Evolutionary conservation across 2,329 filamentous ascomycete genomes (phyloP).

Genomic region (Fusarium dlaminii): DNA sequence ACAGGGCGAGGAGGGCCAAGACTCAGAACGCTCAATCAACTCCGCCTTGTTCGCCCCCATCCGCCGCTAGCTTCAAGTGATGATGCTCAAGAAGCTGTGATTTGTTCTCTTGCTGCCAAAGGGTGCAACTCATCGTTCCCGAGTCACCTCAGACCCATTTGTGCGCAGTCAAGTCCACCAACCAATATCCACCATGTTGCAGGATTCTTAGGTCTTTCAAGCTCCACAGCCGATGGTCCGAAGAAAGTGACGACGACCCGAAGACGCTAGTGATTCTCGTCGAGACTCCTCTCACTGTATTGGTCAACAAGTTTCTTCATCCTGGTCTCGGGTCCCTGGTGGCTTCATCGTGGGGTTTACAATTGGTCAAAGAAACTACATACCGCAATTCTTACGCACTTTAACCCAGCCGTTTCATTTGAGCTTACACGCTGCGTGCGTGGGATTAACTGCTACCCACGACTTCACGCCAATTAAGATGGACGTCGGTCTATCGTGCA

Average conservation of each 20-base stretch:
- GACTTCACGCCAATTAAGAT: slow-evolving; percentile 22
- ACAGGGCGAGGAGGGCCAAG: neutral
- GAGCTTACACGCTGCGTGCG: slow-evolving; percentile 12
- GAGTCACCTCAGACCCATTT: slow-evolving; percentile 16
- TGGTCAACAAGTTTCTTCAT: slow-evolving; percentile 27
- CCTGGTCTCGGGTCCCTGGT: slow-evolving; percentile 1
- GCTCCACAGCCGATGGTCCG: slow-evolving; percentile 42
- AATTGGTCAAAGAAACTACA: slow-evolving; percentile 34
- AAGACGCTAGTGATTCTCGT: slow-evolving; percentile 37
- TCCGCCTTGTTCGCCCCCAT: neutral
- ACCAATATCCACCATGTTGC: slow-evolving; percentile 27
- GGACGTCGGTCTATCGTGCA: neutral
- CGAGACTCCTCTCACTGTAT: slow-evolving; percentile 21
- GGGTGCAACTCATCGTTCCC: slow-evolving; percentile 20
- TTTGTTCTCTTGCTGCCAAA: slow-evolving; percentile 27
- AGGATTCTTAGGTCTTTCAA: slow-evolving; percentile 4
- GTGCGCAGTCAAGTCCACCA: slow-evolving; percentile 26
- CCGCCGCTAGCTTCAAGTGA: slow-evolving; percentile 4
- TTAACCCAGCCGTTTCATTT: slow-evolving; percentile 6
- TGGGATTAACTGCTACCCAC: slow-evolving; percentile 5
- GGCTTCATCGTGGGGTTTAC: slow-evolving; percentile 1
- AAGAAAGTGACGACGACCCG: slow-evolving; percentile 43
- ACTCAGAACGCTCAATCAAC: neutral
- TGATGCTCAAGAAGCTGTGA: slow-evolving; percentile 7
- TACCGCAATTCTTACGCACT: slow-evolving; percentile 9